phyloP scores from a whole-genome alignment of 2,329 filamentous ascomycete genomes.

The Penicillium sp. region DNA sequence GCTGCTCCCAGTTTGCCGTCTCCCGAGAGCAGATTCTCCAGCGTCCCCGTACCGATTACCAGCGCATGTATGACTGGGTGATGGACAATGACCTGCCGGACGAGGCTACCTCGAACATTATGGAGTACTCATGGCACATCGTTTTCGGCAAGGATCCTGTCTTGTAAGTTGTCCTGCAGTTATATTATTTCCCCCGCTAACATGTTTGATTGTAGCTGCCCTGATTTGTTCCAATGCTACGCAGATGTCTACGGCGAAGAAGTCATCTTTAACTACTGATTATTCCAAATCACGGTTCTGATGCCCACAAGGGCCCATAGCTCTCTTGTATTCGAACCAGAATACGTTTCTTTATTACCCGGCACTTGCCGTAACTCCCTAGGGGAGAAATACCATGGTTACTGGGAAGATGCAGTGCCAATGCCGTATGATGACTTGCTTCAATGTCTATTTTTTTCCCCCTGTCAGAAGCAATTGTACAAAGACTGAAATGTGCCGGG shows the following conservation, averaged over 20 bases:
- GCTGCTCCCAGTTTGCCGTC: constrained; percentile 57
- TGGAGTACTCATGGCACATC: constrained; percentile 58
- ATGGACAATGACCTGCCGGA: constrained; percentile 47
- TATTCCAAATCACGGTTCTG: neutral
- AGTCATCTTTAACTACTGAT: constrained; percentile 10
- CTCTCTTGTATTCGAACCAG: neutral
- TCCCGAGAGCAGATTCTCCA: constrained; percentile 44
- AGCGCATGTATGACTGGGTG: constrained; percentile 51
- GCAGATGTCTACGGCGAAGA: constrained; percentile 22
- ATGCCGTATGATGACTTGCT: constrained; percentile 20
- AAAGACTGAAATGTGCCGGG: neutral
- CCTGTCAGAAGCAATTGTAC: constrained; percentile 13
- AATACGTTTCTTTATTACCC: neutral
- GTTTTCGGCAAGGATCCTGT: constrained; percentile 36
- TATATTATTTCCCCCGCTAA: constrained; percentile 2
- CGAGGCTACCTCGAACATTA: constrained; percentile 48
- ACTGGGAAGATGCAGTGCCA: constrained; percentile 8
- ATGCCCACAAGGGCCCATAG: neutral
- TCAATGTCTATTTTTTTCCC: constrained; percentile 14
- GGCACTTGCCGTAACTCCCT: constrained; percentile 1
- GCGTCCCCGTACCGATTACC: constrained; percentile 45
- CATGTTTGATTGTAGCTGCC: constrained; percentile 13
- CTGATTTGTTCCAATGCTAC: constrained; percentile 21
- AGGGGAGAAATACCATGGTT: constrained; percentile 1
- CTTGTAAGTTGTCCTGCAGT: constrained; percentile 22